phyloP scores from a whole-genome alignment of 371 early-diverging fungal species.

The Rhizomucor pusillus region DNA sequence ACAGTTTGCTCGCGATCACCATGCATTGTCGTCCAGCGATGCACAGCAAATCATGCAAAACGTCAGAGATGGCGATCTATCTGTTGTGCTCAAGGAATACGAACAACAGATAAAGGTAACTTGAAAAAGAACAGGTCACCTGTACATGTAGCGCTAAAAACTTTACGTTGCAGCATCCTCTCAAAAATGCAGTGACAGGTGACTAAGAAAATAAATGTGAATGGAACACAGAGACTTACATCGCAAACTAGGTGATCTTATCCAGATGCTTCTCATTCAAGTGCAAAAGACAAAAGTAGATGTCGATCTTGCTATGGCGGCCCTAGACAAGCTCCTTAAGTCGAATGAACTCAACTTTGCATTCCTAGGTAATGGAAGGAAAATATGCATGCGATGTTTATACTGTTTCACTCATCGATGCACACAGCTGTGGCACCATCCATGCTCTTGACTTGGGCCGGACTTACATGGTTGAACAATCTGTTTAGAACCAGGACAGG shows the following conservation, averaged over 20 bases:
- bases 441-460: conserved; percentile 56
- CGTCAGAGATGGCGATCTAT: conserved; percentile 78
- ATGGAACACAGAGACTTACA: too few relatives aligned
- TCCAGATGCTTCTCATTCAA: conserved; percentile 88
- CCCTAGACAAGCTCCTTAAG: conserved; percentile 88
- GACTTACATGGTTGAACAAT: conserved; percentile 47
- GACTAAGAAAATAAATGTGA: conserved; percentile 17
- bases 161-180: conserved; percentile 41
- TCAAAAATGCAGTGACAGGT: conserved; percentile 55
- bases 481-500: conserved; percentile 31
- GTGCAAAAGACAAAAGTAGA: conserved; percentile 90
- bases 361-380: conserved; percentile 53
- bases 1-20: conserved; percentile 71
- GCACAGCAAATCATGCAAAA: conserved; percentile 34
- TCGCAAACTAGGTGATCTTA: conserved; percentile 60
- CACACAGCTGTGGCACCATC: conserved; percentile 60
- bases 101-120: conserved; percentile 73
- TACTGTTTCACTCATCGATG: neutral
- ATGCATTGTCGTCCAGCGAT: conserved; percentile 38
- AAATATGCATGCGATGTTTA: neutral
- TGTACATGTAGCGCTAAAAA: neutral
- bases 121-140: neutral
- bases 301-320: conserved; percentile 87
- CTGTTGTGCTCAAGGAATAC: conserved; percentile 74
- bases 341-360: conserved; percentile 97